A percentile compares a stretch with the other conserved stretches of the same genome.
phyloP scores from a whole-genome alignment of 2,329 filamentous ascomycete genomes.

The Apiospora saccharicola region DNA sequence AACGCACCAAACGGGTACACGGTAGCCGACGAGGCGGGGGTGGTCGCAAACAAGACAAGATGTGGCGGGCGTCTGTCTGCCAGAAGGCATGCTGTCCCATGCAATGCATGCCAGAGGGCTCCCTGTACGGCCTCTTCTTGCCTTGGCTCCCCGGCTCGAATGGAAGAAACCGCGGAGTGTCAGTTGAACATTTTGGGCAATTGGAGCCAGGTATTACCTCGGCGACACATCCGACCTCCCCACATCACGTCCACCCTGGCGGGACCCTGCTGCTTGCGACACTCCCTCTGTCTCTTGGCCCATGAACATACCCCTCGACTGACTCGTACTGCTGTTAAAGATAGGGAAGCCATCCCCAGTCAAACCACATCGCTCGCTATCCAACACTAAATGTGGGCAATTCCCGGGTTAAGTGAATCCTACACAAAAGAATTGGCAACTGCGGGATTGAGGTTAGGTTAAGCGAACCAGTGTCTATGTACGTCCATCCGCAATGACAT shows the following conservation, averaged over 20 bases:
- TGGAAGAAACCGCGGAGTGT: constrained; percentile 6
- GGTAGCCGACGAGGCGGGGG: background rate
- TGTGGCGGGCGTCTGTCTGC: background rate
- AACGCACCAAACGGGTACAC: background rate
- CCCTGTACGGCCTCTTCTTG: background rate
- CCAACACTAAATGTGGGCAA: background rate
- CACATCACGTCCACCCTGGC: constrained; percentile 7
- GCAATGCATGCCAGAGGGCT: background rate
- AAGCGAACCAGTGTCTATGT: too few species aligned
- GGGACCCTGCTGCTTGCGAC: constrained; percentile 10
- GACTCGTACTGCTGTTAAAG: background rate
- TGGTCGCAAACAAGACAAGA: background rate
- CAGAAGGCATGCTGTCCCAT: too few species aligned
- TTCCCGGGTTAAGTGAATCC: background rate
- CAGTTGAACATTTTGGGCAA: background rate
- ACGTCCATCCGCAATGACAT: too few species aligned
- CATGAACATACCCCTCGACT: background rate
- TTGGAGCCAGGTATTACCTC: constrained; percentile 14
- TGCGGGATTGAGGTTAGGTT: too few species aligned
- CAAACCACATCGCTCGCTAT: background rate
- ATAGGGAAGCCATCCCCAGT: background rate
- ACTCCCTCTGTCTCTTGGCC: background rate
- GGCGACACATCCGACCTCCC: constrained; percentile 16
- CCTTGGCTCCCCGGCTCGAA: background rate
- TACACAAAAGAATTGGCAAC: background rate